These are phyloP conservation scores for Aspergillus ruber DNA, from an alignment of 2,329 filamentous ascomycete genomes.

Conservation along the genomic window DNA sequence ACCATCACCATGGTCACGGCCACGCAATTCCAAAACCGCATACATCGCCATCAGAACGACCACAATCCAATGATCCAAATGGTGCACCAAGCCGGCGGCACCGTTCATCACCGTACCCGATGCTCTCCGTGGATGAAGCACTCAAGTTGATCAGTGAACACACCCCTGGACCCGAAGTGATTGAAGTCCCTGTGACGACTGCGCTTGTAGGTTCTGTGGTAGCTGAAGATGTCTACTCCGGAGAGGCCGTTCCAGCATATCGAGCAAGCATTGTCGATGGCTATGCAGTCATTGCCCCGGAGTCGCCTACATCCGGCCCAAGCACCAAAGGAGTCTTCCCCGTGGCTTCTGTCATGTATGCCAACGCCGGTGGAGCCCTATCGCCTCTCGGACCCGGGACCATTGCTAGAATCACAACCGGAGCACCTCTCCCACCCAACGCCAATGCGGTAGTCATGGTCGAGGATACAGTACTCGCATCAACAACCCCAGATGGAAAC, in stretches of 20 bases:
- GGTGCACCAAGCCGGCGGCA: constrained; percentile 62
- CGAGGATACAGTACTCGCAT: constrained; percentile 77
- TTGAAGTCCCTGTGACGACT: constrained; percentile 56
- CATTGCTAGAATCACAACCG: constrained; percentile 88
- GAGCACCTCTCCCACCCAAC: constrained; percentile 79
- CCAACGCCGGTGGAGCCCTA: constrained; percentile 62
- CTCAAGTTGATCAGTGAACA: constrained; percentile 65
- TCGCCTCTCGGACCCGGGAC: constrained; percentile 61
- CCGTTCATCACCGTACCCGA: constrained; percentile 82
- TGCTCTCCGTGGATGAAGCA: constrained; percentile 80
- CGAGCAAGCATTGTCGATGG: constrained; percentile 95
- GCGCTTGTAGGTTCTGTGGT: constrained; percentile 69
- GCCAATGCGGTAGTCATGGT: constrained; percentile 95
- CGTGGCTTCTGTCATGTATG: constrained; percentile 80
- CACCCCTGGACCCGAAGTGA: constrained; percentile 57
- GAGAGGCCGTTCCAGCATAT: constrained; percentile 84
- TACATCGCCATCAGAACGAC: constrained; percentile 56
- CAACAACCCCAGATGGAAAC: constrained; percentile 67
- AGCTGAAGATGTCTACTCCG: constrained; percentile 72
- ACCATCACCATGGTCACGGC: constrained; percentile 55
- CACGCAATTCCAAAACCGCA: constrained; percentile 65
- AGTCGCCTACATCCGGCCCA: constrained; percentile 45
- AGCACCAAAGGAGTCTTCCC: constrained; percentile 74
- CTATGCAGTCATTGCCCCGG: constrained; percentile 68
- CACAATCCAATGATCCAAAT: constrained; percentile 54